Base-by-base conservation (phyloP, 352 stramenopile genomes). In the Peronospora destructor region DNA sequence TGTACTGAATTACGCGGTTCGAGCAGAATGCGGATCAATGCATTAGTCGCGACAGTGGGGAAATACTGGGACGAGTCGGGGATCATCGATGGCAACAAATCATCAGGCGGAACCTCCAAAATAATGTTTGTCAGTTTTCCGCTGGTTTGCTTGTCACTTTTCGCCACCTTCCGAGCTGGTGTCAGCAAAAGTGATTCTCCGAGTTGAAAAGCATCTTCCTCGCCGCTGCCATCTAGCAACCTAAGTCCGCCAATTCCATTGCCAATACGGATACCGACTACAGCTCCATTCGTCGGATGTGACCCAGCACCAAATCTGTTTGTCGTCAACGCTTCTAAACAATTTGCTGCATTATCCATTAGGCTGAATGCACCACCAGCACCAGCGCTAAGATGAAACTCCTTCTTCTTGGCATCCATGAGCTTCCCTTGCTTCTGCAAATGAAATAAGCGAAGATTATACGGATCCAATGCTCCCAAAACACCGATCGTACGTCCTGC, bases 21-120 rank as follows among this genome's bases (percentile, higher is more conserved):
- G 17, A 95, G 79, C n/a, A 99, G 83, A 45, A 99, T 98, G n/a
- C 89, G 77, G 50, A 98, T 98, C 23, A 99, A 74, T 19, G 95
- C 92, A 56, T 98, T 95, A 21, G 97, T 88, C 12, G 94, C 91
- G 8, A 99, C 94, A 2, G 94, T 97, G 8, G 95, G 94, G 72
- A 98, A 99, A 59, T 98, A 98, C 55, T 97, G 87, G 32, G 93
- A 86, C 26, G 93, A 82, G 39, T 94, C 80, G 4, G 68, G 60
- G 33, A 89, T 85, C 77, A 89, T 91, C 1, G 83, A 91, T 21
- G 80, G 80, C 28, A 93, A 41, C 12, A 93, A 59, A 38, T 93
- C 80, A 29, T 87, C 75, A 2, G 78, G 77, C 10, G 83, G 78
- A 1, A 81, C 57, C 29, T 86, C 71, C 45, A 90, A 56, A 25